Base-by-base conservation (phyloP, 2,329 filamentous ascomycete species). In the Zalaria sp. region DNA sequence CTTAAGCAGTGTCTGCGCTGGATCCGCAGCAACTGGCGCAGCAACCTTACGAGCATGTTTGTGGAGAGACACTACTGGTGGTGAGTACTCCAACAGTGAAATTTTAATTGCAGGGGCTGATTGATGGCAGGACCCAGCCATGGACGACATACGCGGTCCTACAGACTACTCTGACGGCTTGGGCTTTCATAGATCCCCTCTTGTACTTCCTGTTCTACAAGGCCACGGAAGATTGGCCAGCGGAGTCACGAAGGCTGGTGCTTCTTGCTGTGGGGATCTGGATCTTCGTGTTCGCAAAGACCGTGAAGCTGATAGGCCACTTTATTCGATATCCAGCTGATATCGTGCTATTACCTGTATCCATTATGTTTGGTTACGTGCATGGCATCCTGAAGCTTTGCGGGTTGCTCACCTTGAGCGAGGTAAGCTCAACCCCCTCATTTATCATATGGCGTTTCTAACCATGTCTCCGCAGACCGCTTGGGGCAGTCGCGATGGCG, bases 21-120 rank as follows among this genome's bases (percentile, higher is more conserved):
- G 89, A 87, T 91, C 35, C 79, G 89, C 55, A 95, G 88, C 70
- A 96, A 96, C 64, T 96, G 89, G 89, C 75, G 89, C 57, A 94
- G 87, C 68, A 96, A 96, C 62, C 80, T 86, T 63, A 95, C 86
- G 40, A 95, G 86, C 61, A 72, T 95, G 56, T 73, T 89, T 49
- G 76, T 77, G 49, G 89, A 95, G 64, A 71, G 81, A 57, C 75
- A 86, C 56, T 84, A 95, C 55, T 86, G 83, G 78, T 79, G 66
- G 88, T 94, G 73, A 80, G 86, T 78, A 27, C 47, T 45, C 18
- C 18, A 18, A 18, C 18, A 18, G 18, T 18, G 18, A 18, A 18
- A 18, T 18, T 38, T 37, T 35, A 35, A 35, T 39, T 18, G 18
- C 18, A 18, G 18, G 18, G 18, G 18, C 41, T 50, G 43, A 46